These are phyloP conservation scores for Leishmania major DNA, from an alignment of 208 protist genomes.

Conservation along the genomic window DNA sequence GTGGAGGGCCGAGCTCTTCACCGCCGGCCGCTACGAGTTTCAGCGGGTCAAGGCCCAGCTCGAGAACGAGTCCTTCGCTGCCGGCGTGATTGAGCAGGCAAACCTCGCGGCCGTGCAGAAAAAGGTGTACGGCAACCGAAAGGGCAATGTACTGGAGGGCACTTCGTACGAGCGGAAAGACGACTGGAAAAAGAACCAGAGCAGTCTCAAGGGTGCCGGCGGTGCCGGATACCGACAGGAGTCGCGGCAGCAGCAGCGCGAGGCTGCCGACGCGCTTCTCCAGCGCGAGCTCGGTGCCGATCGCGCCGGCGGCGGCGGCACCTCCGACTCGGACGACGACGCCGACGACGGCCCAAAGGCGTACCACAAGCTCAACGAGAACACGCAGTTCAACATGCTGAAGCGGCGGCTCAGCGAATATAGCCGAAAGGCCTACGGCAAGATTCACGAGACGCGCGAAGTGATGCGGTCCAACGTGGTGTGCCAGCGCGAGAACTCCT, in stretches of 20 bases:
- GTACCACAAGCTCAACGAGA: slow-evolving; percentile 88
- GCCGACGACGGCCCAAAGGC: slow-evolving; percentile 60
- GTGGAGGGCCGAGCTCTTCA: slow-evolving; percentile 98
- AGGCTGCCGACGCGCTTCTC: slow-evolving; percentile 69
- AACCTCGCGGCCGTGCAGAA: slow-evolving; percentile 89
- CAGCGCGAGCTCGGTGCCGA: slow-evolving; percentile 35
- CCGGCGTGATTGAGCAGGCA: slow-evolving; percentile 76
- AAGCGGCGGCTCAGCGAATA: slow-evolving; percentile 97
- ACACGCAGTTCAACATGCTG: slow-evolving; percentile 93
- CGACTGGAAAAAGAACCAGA: slow-evolving; percentile 48
- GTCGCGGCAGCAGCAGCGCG: slow-evolving; percentile 55
- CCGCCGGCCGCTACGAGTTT: slow-evolving; percentile 95
- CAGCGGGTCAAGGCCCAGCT: slow-evolving; percentile 96
- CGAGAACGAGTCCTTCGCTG: slow-evolving; percentile 94
- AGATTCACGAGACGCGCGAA: slow-evolving; percentile 94
- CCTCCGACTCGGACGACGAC: slow-evolving; percentile 39
- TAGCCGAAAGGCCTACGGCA: slow-evolving; percentile 97
- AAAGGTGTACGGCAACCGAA: slow-evolving; percentile 91
- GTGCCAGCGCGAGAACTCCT: slow-evolving; percentile 99
- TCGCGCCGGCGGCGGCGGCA: slow-evolving; percentile 18
- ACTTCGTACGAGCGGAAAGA: slow-evolving; percentile 84
- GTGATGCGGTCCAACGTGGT: slow-evolving; percentile 94
- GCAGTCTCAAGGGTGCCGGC: neutral
- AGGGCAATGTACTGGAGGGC: slow-evolving; percentile 91
- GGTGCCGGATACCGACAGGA: slow-evolving; percentile 77